These are phyloP conservation scores for Pholiota microspora DNA, from an alignment of 768 basidiomycete genomes.

Conservation along the genomic window DNA sequence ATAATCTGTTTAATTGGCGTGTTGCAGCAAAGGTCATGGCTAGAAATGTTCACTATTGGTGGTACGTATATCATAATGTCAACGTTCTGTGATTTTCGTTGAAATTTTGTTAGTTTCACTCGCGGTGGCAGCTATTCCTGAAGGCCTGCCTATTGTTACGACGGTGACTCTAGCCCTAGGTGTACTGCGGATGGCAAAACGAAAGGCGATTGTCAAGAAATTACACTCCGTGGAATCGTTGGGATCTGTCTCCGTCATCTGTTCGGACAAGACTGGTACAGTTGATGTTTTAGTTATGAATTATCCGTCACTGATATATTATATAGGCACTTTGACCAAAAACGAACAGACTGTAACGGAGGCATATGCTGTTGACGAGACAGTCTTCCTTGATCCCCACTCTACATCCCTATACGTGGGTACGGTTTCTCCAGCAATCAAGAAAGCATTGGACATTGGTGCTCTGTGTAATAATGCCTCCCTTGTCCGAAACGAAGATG, in stretches of 20 bases:
- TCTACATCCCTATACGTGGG: constrained; percentile 33
- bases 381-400: constrained; percentile 59
- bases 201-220: constrained; percentile 97
- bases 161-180: constrained; percentile 96
- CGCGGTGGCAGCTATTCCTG: constrained; percentile 97
- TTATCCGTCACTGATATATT: not conserved
- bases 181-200: constrained; percentile 89
- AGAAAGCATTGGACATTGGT: constrained; percentile 78
- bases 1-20: constrained; percentile 91
- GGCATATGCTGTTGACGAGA: constrained; percentile 85
- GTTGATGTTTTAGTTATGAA: constrained; percentile 1
- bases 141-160: constrained; percentile 95
- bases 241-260: constrained; percentile 95
- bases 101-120: constrained; percentile 70
- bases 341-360: constrained; percentile 96
- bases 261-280: constrained; percentile 93
- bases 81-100: not conserved
- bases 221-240: constrained; percentile 92
- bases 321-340: constrained; percentile 84
- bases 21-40: constrained; percentile 80
- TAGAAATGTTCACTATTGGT: constrained; percentile 99
- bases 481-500: constrained; percentile 59
- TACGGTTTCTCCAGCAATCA: constrained; percentile 61
- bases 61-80: constrained; percentile 46
- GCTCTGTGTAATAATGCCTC: constrained; percentile 90